phyloP scores from a whole-genome alignment of 2,329 filamentous ascomycete genomes.

The Raffaelea arxii region DNA sequence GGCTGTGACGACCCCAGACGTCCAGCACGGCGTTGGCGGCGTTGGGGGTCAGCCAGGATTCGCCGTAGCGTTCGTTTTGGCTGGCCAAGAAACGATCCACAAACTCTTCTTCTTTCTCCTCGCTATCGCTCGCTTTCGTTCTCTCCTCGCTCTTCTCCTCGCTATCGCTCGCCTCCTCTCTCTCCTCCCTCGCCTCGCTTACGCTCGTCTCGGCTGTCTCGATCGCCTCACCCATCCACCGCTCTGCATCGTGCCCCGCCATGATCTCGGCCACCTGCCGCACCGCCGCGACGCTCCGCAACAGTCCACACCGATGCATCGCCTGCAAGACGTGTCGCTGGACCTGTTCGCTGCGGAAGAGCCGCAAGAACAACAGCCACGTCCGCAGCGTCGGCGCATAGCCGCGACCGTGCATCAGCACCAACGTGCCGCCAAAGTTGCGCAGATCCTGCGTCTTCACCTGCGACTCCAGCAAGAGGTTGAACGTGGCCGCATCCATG shows the following conservation, averaged over 20 bases:
- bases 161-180: no score
- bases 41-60: conserved; percentile 30
- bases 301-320: conserved; percentile 35
- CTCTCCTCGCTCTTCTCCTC: no score
- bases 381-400: conserved; percentile 33
- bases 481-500: conserved; percentile 37
- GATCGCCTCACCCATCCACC: conserved; percentile 15
- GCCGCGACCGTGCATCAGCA: conserved; percentile 29
- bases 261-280: conserved; percentile 31
- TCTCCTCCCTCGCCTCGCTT: no score
- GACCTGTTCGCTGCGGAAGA: conserved; percentile 50
- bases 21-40: conserved; percentile 29
- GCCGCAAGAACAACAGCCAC: conserved; percentile 38
- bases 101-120: background rate
- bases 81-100: conserved; percentile 27
- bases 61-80: conserved; percentile 33
- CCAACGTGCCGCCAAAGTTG: conserved; percentile 30
- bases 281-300: conserved; percentile 26
- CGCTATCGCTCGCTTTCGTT: background rate
- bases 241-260: conserved; percentile 32
- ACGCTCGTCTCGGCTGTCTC: background rate
- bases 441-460: conserved; percentile 29
- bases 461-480: conserved; percentile 34
- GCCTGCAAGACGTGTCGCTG: conserved; percentile 33
- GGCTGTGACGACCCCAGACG: conserved; percentile 31